Conservation (phyloP, 1,139 yeast species). For the Debaryomycetaceae sp. region DNA sequence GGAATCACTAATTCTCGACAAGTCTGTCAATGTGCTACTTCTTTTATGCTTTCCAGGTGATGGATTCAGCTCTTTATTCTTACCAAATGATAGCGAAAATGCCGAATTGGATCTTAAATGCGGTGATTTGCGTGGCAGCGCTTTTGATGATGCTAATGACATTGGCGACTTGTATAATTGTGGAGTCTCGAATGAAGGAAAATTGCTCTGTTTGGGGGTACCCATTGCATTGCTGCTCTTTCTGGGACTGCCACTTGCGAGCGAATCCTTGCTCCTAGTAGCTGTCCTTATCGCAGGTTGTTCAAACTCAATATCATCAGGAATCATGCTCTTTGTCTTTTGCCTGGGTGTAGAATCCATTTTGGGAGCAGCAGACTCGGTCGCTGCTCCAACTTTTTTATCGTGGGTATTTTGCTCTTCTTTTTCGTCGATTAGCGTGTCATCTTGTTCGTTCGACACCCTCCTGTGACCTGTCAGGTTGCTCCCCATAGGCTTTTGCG, state of each 20-base stretch:
- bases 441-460: conserved; percentile 19
- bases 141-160: neutral
- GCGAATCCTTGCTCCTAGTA: neutral
- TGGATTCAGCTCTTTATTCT: conserved; percentile 8
- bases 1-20: conserved; percentile 12
- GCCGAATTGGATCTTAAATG: conserved; percentile 30
- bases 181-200: conserved; percentile 6
- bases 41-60: conserved; percentile 5
- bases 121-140: conserved; percentile 14
- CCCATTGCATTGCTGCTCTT: neutral
- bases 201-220: neutral
- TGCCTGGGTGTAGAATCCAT: neutral
- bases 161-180: conserved; percentile 12
- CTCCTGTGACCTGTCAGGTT: neutral
- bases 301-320: neutral
- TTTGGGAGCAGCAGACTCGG: neutral
- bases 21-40: conserved; percentile 18
- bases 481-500: neutral
- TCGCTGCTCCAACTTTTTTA: conserved; percentile 1
- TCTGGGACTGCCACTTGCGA: neutral
- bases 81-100: conserved; percentile 18
- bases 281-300: neutral
- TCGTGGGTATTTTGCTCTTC: neutral
- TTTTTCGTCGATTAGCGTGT: conserved; percentile 21
- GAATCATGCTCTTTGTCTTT: conserved; percentile 1